These are phyloP conservation scores for Rhizophagus sp. DNA, from an alignment of 192 early-diverging fungal genomes.

Conservation along the genomic window DNA sequence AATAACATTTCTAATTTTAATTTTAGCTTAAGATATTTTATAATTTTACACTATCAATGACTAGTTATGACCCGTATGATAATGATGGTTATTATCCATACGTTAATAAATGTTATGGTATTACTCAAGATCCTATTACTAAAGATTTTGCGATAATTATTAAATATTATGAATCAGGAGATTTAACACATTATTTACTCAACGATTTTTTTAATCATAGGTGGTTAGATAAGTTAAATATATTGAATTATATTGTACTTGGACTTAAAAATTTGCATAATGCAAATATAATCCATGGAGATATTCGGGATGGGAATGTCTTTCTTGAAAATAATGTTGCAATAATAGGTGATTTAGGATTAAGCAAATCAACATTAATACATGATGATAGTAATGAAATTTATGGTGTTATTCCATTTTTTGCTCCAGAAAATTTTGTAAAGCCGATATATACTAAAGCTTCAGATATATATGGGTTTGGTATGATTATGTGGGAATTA, in stretches of 20 bases:
- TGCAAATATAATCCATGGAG: neutral
- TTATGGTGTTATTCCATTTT: neutral
- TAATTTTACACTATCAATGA: neutral
- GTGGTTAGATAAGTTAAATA: neutral
- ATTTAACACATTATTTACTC: neutral
- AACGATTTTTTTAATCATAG: neutral
- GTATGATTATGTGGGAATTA: neutral
- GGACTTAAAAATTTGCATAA: neutral
- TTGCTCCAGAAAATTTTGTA: too few species aligned
- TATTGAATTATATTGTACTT: neutral
- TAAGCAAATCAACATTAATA: neutral
- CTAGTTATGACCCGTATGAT: neutral
- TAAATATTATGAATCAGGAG: neutral
- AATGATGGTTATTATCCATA: neutral
- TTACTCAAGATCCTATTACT: neutral
- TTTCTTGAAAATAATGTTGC: neutral
- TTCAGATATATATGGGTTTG: too few species aligned
- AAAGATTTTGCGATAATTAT: neutral
- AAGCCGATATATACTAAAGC: too few species aligned
- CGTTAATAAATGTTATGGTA: neutral
- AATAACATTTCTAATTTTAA: neutral
- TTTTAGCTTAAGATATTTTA: neutral
- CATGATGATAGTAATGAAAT: neutral
- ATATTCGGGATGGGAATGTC: neutral
- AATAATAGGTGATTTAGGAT: too few species aligned